Evolutionary conservation across 108 stramenopile species (phyloP).

Genomic region (Schizochytrium sp.): DNA sequence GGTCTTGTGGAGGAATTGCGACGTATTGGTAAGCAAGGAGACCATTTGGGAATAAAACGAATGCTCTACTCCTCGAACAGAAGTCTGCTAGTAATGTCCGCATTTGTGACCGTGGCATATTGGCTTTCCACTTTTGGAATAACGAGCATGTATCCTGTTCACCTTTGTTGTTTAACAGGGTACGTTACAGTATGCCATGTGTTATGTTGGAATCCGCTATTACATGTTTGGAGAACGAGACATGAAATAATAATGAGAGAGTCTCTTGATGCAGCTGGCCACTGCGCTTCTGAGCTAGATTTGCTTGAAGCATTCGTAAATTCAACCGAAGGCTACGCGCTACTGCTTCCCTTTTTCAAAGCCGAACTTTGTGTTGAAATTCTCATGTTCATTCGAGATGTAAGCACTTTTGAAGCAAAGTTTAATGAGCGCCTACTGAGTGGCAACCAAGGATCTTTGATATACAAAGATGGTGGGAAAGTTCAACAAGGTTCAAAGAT

Average conservation of each 20-base stretch:
- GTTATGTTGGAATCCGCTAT: no score
- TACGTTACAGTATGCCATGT: no score
- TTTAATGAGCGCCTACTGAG: neutral
- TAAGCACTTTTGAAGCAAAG: constrained; percentile 9
- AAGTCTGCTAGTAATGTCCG: neutral
- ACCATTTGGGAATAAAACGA: neutral
- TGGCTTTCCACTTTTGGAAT: neutral
- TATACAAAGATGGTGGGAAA: neutral
- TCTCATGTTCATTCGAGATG: constrained; percentile 9
- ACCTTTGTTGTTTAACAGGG: no score
- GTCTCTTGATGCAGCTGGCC: neutral
- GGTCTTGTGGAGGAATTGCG: neutral
- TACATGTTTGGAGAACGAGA: no score
- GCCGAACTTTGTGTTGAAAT: constrained; percentile 39
- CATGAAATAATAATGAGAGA: neutral
- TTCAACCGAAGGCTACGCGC: neutral
- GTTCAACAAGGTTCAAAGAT: neutral
- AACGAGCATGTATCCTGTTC: neutral
- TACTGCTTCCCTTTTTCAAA: constrained; percentile 23
- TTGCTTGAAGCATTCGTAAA: neutral
- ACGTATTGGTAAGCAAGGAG: neutral
- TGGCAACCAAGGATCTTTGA: neutral
- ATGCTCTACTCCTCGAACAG: neutral
- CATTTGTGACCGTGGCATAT: neutral
- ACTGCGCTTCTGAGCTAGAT: neutral